phyloP scores from a whole-genome alignment of 768 basidiomycete species.

The Termitomyces sp. region DNA sequence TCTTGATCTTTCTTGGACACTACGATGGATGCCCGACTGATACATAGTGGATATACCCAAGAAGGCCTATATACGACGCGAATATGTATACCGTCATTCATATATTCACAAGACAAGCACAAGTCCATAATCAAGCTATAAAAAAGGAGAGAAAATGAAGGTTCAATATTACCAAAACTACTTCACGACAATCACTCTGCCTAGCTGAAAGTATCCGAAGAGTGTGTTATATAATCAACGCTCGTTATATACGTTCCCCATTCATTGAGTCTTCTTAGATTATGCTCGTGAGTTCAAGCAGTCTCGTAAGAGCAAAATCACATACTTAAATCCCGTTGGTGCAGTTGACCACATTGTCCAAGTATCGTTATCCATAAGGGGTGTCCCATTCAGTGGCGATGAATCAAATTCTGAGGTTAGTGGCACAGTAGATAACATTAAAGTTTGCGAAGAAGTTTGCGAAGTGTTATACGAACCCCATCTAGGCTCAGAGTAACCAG shows the following conservation, averaged over 20 bases:
- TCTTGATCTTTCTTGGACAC: too few relatives aligned
- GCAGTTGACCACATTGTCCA: slow-evolving; percentile 64
- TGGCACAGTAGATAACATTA: neutral
- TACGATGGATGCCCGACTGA: too few relatives aligned
- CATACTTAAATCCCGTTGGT: slow-evolving; percentile 60
- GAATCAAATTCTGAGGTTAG: neutral
- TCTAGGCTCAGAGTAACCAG: neutral
- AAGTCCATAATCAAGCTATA: neutral
- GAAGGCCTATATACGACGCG: too few relatives aligned
- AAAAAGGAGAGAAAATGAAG: neutral
- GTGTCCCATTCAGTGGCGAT: slow-evolving; percentile 18
- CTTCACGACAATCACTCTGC: neutral
- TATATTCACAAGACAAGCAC: neutral
- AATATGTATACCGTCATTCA: neutral
- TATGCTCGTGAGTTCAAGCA: neutral
- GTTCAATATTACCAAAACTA: too few relatives aligned
- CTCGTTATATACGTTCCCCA: slow-evolving; percentile 42
- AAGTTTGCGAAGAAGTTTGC: neutral
- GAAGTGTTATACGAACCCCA: slow-evolving; percentile 5
- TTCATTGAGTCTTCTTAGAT: slow-evolving; percentile 32
- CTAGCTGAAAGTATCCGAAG: slow-evolving; percentile 5
- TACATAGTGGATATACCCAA: too few relatives aligned
- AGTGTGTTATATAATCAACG: slow-evolving; percentile 30
- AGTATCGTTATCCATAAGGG: slow-evolving; percentile 43
- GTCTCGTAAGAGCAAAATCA: slow-evolving; percentile 7